A percentile compares a stretch with the other conserved stretches of the same genome.
Conservation (phyloP, 2,329 filamentous ascomycete species). For the Exophiala alcalophila region DNA sequence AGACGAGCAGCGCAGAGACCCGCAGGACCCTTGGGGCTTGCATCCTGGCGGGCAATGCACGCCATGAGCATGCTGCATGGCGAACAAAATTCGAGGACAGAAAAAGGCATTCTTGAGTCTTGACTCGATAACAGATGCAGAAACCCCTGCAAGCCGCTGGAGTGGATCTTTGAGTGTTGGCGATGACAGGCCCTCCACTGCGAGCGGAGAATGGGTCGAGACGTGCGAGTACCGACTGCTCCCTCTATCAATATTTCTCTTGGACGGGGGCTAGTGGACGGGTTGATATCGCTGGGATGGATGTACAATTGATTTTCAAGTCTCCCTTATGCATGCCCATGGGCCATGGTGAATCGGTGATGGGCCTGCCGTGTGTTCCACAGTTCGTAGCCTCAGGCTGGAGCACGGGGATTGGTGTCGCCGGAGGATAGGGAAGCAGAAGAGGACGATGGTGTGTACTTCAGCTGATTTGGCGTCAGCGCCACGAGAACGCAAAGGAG, state of each 20-base stretch:
- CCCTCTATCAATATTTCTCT: neutral
- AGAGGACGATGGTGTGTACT: neutral
- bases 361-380: constrained; percentile 2
- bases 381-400: neutral
- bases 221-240: too few relatives aligned
- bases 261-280: neutral
- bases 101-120: too few relatives aligned
- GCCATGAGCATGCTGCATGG: neutral
- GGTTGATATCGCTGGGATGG: neutral
- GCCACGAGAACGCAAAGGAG: constrained; percentile 10
- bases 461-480: constrained; percentile 8
- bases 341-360: too few relatives aligned
- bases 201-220: constrained; percentile 9
- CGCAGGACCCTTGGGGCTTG: too few relatives aligned
- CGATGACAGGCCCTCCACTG: neutral
- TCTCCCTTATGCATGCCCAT: too few relatives aligned
- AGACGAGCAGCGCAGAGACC: too few relatives aligned
- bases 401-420: too few relatives aligned
- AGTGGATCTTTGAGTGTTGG: constrained; percentile 13
- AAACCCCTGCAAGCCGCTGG: constrained; percentile 9
- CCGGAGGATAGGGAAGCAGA: too few relatives aligned
- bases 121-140: constrained; percentile 4
- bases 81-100: constrained; percentile 1
- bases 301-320: too few relatives aligned
- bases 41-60: too few relatives aligned